A percentile compares a stretch with the other conserved stretches of the same genome.
These are phyloP conservation scores for Ophiostoma fasciatum DNA, from an alignment of 2,329 filamentous ascomycete species.

Conservation along the genomic window DNA sequence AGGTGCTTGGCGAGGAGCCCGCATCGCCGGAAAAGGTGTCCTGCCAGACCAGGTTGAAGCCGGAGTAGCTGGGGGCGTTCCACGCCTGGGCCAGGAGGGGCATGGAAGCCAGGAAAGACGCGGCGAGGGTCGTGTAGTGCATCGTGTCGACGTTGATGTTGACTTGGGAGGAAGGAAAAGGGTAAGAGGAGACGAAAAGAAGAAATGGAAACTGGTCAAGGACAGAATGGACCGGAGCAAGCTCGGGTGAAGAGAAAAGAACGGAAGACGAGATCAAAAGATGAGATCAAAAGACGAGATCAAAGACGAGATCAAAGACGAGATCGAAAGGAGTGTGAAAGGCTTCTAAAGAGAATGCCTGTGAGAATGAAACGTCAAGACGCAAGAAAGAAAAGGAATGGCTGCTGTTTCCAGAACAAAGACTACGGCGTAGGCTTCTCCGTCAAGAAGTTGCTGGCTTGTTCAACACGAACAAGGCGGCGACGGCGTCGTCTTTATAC, in stretches of 20 bases:
- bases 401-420: no score
- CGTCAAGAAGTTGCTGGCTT: no score
- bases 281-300: no score
- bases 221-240: no score
- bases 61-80: slow-evolving; percentile 22
- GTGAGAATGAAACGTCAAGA: no score
- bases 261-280: not conserved
- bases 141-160: not conserved
- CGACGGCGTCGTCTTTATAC: slow-evolving; percentile 2
- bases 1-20: slow-evolving; percentile 21
- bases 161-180: not conserved
- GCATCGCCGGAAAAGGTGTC: slow-evolving; percentile 29
- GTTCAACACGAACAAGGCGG: not conserved
- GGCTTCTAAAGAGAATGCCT: no score
- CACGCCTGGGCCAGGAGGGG: slow-evolving; percentile 20
- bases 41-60: slow-evolving; percentile 28
- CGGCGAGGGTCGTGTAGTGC: not conserved
- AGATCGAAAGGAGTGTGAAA: no score
- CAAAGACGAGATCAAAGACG: no score
- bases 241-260: not conserved
- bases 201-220: not conserved
- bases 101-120: slow-evolving; percentile 13
- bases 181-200: not conserved
- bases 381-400: no score
- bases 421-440: no score